phyloP scores from a whole-genome alignment of 163 green algal species.

The Prototheca cutis region DNA sequence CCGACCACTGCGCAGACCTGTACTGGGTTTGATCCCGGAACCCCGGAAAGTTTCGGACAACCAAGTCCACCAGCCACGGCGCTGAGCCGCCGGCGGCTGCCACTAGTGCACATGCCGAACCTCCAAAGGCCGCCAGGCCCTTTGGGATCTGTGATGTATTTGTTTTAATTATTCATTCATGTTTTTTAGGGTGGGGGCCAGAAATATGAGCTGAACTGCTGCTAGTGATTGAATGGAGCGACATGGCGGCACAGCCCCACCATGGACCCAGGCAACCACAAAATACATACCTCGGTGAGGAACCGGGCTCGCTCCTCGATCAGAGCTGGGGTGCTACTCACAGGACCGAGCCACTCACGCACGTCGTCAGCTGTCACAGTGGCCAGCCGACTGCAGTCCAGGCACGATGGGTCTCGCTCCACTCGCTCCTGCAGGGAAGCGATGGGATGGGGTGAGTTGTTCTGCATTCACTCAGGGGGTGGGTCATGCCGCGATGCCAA shows the following conservation, averaged over 20 bases:
- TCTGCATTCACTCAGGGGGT: no score
- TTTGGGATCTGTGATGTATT: background rate
- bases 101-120: slow-evolving; percentile 52
- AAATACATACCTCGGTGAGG: slow-evolving; percentile 52
- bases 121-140: slow-evolving; percentile 6
- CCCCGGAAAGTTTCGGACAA: slow-evolving; percentile 63
- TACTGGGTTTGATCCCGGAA: slow-evolving; percentile 78
- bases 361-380: background rate
- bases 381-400: background rate
- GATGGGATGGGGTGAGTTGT: no score
- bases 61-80: slow-evolving; percentile 51
- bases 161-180: no score
- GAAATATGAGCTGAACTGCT: no score
- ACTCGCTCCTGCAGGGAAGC: background rate
- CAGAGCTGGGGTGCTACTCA: slow-evolving; percentile 28
- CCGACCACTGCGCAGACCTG: slow-evolving; percentile 33
- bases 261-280: background rate
- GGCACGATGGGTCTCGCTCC: background rate
- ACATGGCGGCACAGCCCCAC: background rate
- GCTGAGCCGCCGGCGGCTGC: slow-evolving; percentile 45
- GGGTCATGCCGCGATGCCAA: background rate
- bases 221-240: no score
- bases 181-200: no score
- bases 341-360: background rate
- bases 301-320: slow-evolving; percentile 67